Base-by-base conservation (phyloP, 805 yeast genomes). In the Metschnikowia lochheadii region DNA sequence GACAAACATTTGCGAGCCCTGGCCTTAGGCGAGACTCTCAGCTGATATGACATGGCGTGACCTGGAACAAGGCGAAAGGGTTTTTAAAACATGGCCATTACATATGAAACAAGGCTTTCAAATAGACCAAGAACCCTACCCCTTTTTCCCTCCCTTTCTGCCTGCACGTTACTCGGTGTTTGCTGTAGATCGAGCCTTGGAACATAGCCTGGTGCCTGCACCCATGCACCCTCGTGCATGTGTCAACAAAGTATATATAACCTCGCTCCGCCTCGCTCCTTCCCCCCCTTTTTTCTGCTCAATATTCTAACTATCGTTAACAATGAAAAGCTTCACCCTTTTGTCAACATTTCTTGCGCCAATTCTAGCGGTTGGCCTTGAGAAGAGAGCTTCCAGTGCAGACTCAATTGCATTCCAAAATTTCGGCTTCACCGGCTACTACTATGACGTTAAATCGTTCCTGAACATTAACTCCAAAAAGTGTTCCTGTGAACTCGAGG, bases 401-500 rank as follows among this genome's bases (percentile, higher is more conserved):
- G 70, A 72, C 34, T 71, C 70, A 5, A 56, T 83, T 15, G 78
- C 78, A 53, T 82, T 80, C 50, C 66, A 67, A 11, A 83, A 83
- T 62, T 63, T 82, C 26, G 88, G 88, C 0, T 83, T 67, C 58
- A 62, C 68, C 3, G 87, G 87, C 7, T 64, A 70, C 50, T 83
- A 78, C 62, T 70, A 59, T 56, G 72, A 74, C 46, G 87, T 83
- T 14, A 62, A 64, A 37, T 61, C 63, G 8, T 64, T 82, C 31
- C 73, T 69, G 44, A 67, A 79, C 37, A 62, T 73, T 3, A 65
- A 68, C 44, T 58, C 69, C 29, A 77, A 75, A 44, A 57, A 67
- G 3, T 83, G 87, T 66, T 61, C 76, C 8, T 78, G 86, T 60
- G 69, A 65, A 31, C 56, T 72, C 34, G 67, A 74, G 50, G 51